Evolutionary conservation across 805 yeast genomes (phyloP), one percentile per base, ranked within the genome.

Genomic region (Myxozyma mucilagina): DNA sequence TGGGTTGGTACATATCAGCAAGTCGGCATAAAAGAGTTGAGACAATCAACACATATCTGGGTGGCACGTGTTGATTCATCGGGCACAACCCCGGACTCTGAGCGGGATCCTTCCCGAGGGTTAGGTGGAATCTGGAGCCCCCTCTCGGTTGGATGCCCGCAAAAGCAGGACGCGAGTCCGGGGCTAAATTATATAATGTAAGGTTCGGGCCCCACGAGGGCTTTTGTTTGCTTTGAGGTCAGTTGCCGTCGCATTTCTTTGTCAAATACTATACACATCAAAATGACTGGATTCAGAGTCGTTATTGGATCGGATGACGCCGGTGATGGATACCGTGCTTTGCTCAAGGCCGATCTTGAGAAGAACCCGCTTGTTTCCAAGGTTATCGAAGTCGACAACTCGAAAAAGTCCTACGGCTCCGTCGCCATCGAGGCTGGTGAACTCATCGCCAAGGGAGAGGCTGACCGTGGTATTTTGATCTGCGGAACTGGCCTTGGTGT

Each of bases 401-500:
- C 20, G 10, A 18, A n/a, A 38, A 54, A 59, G 34, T 48, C 59
- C 29, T 79, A 79, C 68, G 80, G 82, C 13, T 60, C 73, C 7
- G 76, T 79, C 43, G 82, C 81, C 4, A 76, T 78, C 49, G 75
- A 71, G 41, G 79, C 79, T 48, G 82, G 77, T 4, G 81, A 79
- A 60, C 66, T 70, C 62, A 76, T 79, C 16, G 72, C 74, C 11
- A 60, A 65, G 11, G 79, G 79, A 6, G 73, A 78, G 57, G 80
- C 79, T 10, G 82, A 79, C 60, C 69, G 83, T 29, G 83, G 77
- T 10, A 73, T 79, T 34, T 69, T 79, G 44, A 75, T 79, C 63
- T 79, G 82, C 67, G 82, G 82, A 3, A 79, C 82, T 8, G 82
- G 82, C 1, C 71, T 79, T 39, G 82, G 82, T 0, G 82, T 79